phyloP scores from a whole-genome alignment of 768 basidiomycete species.

The Strobilomyces confusus region DNA sequence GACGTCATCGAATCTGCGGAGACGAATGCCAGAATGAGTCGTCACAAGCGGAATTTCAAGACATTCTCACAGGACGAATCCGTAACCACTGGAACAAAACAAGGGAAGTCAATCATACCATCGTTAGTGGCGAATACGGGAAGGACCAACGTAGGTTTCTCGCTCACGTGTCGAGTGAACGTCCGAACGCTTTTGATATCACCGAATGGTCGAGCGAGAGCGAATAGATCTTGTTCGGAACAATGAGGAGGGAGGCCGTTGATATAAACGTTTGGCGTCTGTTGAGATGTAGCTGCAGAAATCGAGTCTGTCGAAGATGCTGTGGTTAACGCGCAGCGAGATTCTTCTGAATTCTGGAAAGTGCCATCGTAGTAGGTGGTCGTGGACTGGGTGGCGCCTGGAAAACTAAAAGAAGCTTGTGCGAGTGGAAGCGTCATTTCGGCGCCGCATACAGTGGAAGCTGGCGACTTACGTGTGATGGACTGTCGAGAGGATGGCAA shows the following conservation, averaged over 20 bases:
- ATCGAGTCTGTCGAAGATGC: constrained; percentile 14
- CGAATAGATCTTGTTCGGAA: constrained; percentile 74
- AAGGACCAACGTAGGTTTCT: constrained; percentile 49
- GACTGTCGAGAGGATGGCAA: constrained; percentile 8
- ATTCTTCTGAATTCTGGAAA: constrained; percentile 12
- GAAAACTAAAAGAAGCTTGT: constrained; percentile 27
- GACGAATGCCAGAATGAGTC: not conserved
- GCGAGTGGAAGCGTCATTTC: constrained; percentile 4
- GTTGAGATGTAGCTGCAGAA: constrained; percentile 12
- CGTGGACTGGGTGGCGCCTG: constrained; percentile 10
- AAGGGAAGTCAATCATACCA: not conserved
- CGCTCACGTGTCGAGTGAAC: constrained; percentile 79
- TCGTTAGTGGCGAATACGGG: constrained; percentile 1
- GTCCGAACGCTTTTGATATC: constrained; percentile 73
- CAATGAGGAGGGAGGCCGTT: constrained; percentile 83
- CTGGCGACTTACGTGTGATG: constrained; percentile 25
- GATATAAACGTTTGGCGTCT: constrained; percentile 81
- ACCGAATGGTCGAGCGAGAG: constrained; percentile 69
- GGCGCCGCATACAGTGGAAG: not conserved
- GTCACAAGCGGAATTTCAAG: not conserved
- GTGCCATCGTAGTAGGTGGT: constrained; percentile 10
- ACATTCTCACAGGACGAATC: constrained; percentile 67
- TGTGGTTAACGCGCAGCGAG: constrained; percentile 10
- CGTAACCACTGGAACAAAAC: constrained; percentile 55
- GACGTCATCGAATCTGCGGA: constrained; percentile 58